Percentiles rank a stretch among this genome's conserved stretches.
Evolutionary conservation across 176 grass and related monocot genomes (phyloP).

Genomic region (Zea luxurians): DNA sequence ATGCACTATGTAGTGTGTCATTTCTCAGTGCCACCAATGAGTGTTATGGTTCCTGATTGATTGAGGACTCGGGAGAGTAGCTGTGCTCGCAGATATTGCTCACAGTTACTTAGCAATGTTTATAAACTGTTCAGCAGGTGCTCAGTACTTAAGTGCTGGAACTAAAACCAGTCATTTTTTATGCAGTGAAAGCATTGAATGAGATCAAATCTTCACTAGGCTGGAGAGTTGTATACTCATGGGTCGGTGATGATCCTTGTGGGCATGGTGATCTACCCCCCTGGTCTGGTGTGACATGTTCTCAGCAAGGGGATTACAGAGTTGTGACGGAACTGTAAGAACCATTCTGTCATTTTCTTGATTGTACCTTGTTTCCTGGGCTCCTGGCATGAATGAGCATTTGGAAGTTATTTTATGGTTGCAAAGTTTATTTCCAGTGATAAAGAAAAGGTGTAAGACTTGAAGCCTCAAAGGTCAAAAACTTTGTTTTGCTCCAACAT

Average conservation of each 20-base stretch:
- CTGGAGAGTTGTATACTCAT: conserved; percentile 98
- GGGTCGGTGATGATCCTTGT: conserved; percentile 96
- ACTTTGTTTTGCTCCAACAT: background rate
- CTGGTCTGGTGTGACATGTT: conserved; percentile 97
- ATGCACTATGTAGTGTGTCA: background rate
- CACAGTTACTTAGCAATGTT: background rate
- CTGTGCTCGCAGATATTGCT: background rate
- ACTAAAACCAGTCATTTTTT: conserved; percentile 22
- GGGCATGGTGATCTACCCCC: conserved; percentile 87
- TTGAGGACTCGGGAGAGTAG: background rate
- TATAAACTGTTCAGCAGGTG: background rate
- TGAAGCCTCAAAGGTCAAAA: conserved; percentile 16
- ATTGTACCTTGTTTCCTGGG: background rate
- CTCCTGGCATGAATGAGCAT: background rate
- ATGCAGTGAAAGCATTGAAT: conserved; percentile 97
- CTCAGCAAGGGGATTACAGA: conserved; percentile 94
- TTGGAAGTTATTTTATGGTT: conserved; percentile 7
- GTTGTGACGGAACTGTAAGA: conserved; percentile 96
- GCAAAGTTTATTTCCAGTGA: background rate
- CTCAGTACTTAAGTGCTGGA: background rate
- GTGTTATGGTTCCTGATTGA: background rate
- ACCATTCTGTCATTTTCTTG: conserved; percentile 26
- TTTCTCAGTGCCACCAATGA: background rate
- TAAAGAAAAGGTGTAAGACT: background rate
- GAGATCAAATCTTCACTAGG: conserved; percentile 94